Percentiles rank a stretch among this genome's conserved stretches.
Evolutionary conservation across 495 filamentous ascomycete genomes (phyloP).

Genomic region (Daldinia caldariorum): DNA sequence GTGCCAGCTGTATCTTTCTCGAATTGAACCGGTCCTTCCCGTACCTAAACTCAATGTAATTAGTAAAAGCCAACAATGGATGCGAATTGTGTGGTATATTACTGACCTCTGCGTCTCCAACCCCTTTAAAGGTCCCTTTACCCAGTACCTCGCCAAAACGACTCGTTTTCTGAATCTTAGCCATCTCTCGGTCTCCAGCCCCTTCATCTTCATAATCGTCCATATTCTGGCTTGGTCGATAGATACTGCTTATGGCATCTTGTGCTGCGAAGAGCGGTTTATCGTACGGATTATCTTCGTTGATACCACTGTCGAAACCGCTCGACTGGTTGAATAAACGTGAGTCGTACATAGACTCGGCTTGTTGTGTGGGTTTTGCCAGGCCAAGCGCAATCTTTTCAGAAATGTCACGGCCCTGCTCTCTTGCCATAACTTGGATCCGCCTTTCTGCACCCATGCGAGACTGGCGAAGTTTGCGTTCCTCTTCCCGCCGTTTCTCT

Average conservation of each 20-base stretch:
- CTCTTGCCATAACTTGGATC: conserved; percentile 89
- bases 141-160: conserved; percentile 86
- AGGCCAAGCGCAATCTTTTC: conserved; percentile 97
- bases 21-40: conserved; percentile 96
- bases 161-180: conserved; percentile 81
- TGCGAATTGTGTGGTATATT: conserved; percentile 6
- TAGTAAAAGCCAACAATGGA: conserved; percentile 43
- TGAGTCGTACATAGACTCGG: conserved; percentile 96
- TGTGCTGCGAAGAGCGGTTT: conserved; percentile 97
- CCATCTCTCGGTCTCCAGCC: conserved; percentile 82
- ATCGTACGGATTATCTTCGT: conserved; percentile 97
- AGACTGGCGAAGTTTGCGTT: conserved; percentile 90
- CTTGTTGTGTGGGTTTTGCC: conserved; percentile 90
- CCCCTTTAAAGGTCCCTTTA: conserved; percentile 90
- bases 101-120: conserved; percentile 84
- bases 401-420: conserved; percentile 96
- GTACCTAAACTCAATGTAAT: conserved; percentile 59
- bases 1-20: conserved; percentile 79
- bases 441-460: conserved; percentile 94
- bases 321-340: conserved; percentile 93
- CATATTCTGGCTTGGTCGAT: conserved; percentile 78
- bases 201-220: conserved; percentile 81
- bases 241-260: conserved; percentile 95
- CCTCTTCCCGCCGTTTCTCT: conserved; percentile 81
- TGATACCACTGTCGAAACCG: conserved; percentile 89